A percentile compares a stretch with the other conserved stretches of the same genome.
Conservation (phyloP, 2,329 filamentous ascomycete genomes). For the Cladophialophora chaetospira region DNA sequence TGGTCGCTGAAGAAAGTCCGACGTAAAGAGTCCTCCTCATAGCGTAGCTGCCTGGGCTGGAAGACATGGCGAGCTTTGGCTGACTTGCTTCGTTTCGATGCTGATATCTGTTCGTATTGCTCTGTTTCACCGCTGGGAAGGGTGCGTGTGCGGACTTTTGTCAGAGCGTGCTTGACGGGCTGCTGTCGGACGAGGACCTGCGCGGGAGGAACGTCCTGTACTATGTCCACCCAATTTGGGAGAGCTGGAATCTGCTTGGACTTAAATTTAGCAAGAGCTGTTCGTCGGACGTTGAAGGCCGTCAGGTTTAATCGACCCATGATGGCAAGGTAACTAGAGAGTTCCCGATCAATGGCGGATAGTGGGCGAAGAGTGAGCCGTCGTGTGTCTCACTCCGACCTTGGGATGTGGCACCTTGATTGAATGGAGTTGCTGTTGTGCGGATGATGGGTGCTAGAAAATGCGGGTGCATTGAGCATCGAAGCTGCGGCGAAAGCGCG, state of each 20-base stretch:
- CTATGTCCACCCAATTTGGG: conserved; percentile 58
- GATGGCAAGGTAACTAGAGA: conserved; percentile 17
- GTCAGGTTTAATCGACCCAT: conserved; percentile 53
- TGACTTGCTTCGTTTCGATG: conserved; percentile 45
- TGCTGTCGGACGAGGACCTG: conserved; percentile 62
- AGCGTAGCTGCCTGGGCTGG: conserved; percentile 73
- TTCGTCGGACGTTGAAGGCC: conserved; percentile 49
- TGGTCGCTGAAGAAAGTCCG: conserved; percentile 87
- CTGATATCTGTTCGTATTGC: conserved; percentile 24
- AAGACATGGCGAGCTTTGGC: conserved; percentile 71
- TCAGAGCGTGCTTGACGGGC: conserved; percentile 48
- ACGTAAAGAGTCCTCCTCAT: conserved; percentile 81
- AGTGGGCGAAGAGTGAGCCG: not conserved
- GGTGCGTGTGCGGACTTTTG: conserved; percentile 43
- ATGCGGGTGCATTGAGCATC: not conserved
- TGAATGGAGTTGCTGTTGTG: not conserved
- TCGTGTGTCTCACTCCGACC: too few species aligned
- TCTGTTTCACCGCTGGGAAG: conserved; percentile 27
- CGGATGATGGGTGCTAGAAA: not conserved
- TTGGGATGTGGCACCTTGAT: too few species aligned
- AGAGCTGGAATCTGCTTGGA: conserved; percentile 39
- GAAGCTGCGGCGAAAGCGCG: conserved; percentile 22
- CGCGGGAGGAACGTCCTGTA: conserved; percentile 61
- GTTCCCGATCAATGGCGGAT: not conserved
- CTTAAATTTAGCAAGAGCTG: conserved; percentile 43